A percentile compares a stretch with the other conserved stretches of the same genome.
Conservation (phyloP, 441 rosid genomes). For the Gossypium laxum region DNA sequence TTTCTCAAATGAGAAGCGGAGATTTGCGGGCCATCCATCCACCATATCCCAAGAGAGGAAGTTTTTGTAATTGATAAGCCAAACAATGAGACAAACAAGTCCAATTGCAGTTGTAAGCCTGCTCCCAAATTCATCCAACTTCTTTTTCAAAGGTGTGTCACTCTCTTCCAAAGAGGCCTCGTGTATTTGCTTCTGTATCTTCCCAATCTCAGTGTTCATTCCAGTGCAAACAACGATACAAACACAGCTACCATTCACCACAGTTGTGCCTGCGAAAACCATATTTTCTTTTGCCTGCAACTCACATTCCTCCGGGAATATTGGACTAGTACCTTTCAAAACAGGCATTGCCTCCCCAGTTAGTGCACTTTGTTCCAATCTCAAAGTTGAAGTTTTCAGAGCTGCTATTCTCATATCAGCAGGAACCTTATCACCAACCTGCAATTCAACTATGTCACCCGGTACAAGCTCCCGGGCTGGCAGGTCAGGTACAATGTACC, state of each 20-base stretch:
- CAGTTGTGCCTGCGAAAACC: slow-evolving; percentile 74
- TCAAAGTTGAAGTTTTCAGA: slow-evolving; percentile 63
- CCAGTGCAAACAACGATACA: slow-evolving; percentile 58
- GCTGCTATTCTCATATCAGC: slow-evolving; percentile 70
- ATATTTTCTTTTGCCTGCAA: slow-evolving; percentile 74
- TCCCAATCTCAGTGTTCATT: slow-evolving; percentile 83
- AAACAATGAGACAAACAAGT: slow-evolving; percentile 58
- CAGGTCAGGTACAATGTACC: slow-evolving; percentile 42
- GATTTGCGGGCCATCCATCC: slow-evolving; percentile 60
- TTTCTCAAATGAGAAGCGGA: slow-evolving; percentile 62
- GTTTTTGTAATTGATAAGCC: slow-evolving; percentile 71
- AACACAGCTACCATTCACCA: slow-evolving; percentile 68
- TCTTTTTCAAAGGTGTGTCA: slow-evolving; percentile 76
- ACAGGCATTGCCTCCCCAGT: slow-evolving; percentile 92
- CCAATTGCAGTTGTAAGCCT: slow-evolving; percentile 70
- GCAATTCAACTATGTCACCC: slow-evolving; percentile 68
- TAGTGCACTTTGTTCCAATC: slow-evolving; percentile 82
- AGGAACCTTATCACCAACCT: slow-evolving; percentile 78
- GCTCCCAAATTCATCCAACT: slow-evolving; percentile 72
- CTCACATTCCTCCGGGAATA: slow-evolving; percentile 52
- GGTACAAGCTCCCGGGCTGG: slow-evolving; percentile 82
- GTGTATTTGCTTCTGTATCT: slow-evolving; percentile 76
- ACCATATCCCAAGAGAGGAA: slow-evolving; percentile 63
- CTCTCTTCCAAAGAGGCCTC: slow-evolving; percentile 76
- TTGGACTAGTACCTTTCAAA: slow-evolving; percentile 44